These are phyloP conservation scores for Ganoderma leucocontextum DNA, from an alignment of 1,284 basidiomycete genomes.

Conservation along the genomic window DNA sequence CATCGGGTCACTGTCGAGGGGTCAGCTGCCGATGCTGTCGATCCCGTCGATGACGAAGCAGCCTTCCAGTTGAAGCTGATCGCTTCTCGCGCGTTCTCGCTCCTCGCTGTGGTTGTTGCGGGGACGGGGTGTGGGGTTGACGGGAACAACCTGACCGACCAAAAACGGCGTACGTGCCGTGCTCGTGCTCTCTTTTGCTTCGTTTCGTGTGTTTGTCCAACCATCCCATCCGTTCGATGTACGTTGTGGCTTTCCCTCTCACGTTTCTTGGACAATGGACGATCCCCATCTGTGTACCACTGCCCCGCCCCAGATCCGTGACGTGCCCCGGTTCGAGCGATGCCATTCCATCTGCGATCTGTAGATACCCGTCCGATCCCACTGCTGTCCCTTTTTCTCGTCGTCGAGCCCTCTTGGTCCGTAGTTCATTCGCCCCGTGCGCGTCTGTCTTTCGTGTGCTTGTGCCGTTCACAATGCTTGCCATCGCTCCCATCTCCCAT, in stretches of 20 bases:
- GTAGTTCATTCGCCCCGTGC: neutral
- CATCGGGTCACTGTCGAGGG: slow-evolving; percentile 37
- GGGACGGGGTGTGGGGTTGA: too few relatives aligned
- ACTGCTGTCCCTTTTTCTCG: slow-evolving; percentile 21
- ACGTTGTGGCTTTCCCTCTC: neutral
- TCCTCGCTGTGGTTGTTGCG: too few relatives aligned
- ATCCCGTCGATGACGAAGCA: slow-evolving; percentile 38
- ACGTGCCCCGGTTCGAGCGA: neutral
- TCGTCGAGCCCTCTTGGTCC: neutral
- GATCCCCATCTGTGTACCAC: slow-evolving; percentile 5
- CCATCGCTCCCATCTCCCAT: slow-evolving; percentile 7
- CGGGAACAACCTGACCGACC: neutral
- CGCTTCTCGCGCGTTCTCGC: neutral
- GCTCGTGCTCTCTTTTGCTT: slow-evolving; percentile 1
- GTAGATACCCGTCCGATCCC: slow-evolving; percentile 24
- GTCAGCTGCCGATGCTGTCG: slow-evolving; percentile 40
- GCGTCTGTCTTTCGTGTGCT: neutral
- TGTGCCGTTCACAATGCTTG: neutral
- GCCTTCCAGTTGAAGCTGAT: slow-evolving; percentile 33
- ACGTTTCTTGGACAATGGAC: slow-evolving; percentile 24
- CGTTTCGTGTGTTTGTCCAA: neutral
- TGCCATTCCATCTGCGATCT: slow-evolving; percentile 8
- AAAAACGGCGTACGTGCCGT: slow-evolving; percentile 14
- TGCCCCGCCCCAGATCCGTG: neutral
- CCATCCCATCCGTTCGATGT: neutral